These are phyloP conservation scores for Solanum pennellii DNA, from an alignment of 257 asterid genomes.

Conservation along the genomic window DNA sequence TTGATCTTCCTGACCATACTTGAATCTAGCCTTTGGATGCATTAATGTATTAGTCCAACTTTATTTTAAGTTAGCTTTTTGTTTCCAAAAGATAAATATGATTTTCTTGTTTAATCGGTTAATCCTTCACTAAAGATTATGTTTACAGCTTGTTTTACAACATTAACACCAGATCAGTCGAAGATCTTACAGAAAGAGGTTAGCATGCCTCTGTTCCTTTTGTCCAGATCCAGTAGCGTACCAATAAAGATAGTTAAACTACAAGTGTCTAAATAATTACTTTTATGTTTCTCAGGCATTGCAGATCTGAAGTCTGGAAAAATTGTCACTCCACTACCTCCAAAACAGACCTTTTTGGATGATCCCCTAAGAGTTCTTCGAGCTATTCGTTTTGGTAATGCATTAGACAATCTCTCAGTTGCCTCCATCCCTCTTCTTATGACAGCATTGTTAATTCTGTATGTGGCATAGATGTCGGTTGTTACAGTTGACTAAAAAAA, in stretches of 20 bases:
- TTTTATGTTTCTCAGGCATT: constrained; percentile 33
- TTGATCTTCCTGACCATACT: too few species aligned
- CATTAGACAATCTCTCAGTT: not conserved
- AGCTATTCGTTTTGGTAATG: constrained; percentile 90
- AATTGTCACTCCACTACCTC: constrained; percentile 88
- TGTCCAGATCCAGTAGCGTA: not conserved
- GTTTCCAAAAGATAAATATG: not conserved
- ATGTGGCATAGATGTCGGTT: not conserved
- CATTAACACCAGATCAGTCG: constrained; percentile 64
- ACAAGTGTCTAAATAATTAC: not conserved
- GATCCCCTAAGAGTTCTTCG: constrained; percentile 94
- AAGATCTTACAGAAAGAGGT: constrained; percentile 89
- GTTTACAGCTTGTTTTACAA: constrained; percentile 81
- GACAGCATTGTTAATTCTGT: not conserved
- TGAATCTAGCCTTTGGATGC: not conserved
- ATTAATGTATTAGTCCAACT: not conserved
- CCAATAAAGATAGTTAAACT: not conserved
- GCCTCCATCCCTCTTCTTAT: not conserved
- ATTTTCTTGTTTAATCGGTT: not conserved
- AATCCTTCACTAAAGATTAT: not conserved
- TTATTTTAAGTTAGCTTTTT: not conserved
- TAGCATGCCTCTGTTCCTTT: not conserved
- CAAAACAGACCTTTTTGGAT: constrained; percentile 89
- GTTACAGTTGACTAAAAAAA: not conserved
- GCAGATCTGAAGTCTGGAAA: constrained; percentile 69